These are phyloP conservation scores for Solanum ossicruentum DNA, from an alignment of 257 asterid species.

Conservation along the genomic window DNA sequence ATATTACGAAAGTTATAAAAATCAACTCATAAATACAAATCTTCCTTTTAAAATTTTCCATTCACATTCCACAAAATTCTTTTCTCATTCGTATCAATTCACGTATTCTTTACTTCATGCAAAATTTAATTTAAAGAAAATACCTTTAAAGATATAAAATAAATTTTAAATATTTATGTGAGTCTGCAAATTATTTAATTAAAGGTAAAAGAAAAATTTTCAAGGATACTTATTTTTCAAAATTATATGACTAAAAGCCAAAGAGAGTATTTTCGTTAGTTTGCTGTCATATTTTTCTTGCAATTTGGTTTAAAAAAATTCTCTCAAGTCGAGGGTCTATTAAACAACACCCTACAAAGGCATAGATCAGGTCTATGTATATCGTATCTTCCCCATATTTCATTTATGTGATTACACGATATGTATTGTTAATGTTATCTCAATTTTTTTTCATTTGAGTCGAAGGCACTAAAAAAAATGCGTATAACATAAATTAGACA, in stretches of 20 bases:
- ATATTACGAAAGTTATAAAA: conserved; percentile 8
- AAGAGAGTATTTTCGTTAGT: neutral
- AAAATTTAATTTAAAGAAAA: neutral
- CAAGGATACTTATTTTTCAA: neutral
- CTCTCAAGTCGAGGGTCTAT: neutral
- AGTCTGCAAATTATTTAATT: neutral
- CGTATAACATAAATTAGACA: neutral
- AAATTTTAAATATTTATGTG: neutral
- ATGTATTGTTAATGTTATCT: neutral
- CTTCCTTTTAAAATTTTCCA: neutral
- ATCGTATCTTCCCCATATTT: neutral
- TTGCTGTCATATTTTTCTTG: neutral
- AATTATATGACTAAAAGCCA: no score
- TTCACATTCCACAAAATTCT: neutral
- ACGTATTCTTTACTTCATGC: no score
- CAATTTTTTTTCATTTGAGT: neutral
- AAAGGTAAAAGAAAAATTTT: neutral
- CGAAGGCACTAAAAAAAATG: neutral
- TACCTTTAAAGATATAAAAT: rapidly evolving
- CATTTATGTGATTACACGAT: rapidly evolving
- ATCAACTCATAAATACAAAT: neutral
- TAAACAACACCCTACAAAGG: neutral
- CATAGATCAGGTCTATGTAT: neutral
- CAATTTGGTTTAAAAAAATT: neutral
- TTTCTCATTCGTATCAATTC: neutral